Percentiles rank a stretch among this genome's conserved stretches.
Evolutionary conservation across 352 stramenopile genomes (phyloP).

Genomic region (Pythium utonaiense): DNA sequence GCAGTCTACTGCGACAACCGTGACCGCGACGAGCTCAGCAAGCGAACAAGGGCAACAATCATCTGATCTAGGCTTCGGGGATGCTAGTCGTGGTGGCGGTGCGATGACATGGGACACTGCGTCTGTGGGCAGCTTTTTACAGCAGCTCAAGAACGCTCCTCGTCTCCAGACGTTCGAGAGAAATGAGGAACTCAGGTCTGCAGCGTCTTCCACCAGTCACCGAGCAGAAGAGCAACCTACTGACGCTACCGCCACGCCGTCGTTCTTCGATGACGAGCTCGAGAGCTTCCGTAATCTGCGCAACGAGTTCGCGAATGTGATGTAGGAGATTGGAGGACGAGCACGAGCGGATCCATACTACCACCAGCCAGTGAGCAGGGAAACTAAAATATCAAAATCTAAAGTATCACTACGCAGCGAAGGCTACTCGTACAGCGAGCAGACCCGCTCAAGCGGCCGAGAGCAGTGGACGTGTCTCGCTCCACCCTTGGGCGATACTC

Average conservation of each 20-base stretch:
- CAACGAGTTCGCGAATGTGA: slow-evolving; percentile 51
- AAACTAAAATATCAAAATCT: slow-evolving; percentile 1
- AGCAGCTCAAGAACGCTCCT: slow-evolving; percentile 77
- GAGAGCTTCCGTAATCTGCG: slow-evolving; percentile 63
- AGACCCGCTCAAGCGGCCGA: slow-evolving; percentile 3
- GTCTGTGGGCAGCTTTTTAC: slow-evolving; percentile 70
- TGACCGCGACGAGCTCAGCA: slow-evolving; percentile 42
- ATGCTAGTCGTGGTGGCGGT: slow-evolving; percentile 13
- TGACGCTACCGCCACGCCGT: not conserved
- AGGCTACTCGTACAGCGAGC: not conserved
- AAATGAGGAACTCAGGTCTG: not conserved
- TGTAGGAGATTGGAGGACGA: slow-evolving; percentile 11
- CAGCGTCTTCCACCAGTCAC: not conserved
- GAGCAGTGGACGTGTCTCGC: slow-evolving; percentile 4
- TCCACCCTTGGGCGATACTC: not conserved
- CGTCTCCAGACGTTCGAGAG: slow-evolving; percentile 36
- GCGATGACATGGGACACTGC: slow-evolving; percentile 40
- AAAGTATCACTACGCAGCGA: not conserved
- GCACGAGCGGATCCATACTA: not conserved
- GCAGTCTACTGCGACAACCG: slow-evolving; percentile 39
- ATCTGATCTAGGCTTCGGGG: slow-evolving; percentile 5
- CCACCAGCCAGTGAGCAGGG: not conserved
- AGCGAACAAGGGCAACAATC: slow-evolving; percentile 19
- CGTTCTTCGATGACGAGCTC: slow-evolving; percentile 76
- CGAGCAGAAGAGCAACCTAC: not conserved